phyloP scores from a whole-genome alignment of 495 filamentous ascomycete genomes.

The Talaromyces thailandensis region DNA sequence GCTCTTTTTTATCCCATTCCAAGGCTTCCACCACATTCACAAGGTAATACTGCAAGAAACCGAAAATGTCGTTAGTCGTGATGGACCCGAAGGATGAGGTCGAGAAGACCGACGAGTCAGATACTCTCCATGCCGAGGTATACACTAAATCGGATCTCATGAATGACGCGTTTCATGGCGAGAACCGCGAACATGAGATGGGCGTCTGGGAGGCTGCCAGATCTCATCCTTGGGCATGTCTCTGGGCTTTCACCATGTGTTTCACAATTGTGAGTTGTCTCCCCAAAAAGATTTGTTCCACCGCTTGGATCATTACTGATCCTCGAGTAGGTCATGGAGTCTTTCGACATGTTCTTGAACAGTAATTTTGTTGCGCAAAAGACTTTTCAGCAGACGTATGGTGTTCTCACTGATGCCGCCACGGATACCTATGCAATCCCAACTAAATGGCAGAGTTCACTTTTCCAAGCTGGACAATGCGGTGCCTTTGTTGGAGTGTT shows the following conservation, averaged over 20 bases:
- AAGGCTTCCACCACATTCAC: background rate
- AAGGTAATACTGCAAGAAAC: background rate
- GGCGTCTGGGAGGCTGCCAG: conserved; percentile 22
- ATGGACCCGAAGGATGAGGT: background rate
- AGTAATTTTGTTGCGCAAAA: conserved; percentile 25
- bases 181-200: conserved; percentile 23
- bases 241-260: conserved; percentile 35
- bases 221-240: conserved; percentile 36
- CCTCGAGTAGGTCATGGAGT: conserved; percentile 29
- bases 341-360: conserved; percentile 32
- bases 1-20: background rate
- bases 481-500: conserved; percentile 63
- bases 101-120: background rate
- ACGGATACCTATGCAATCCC: conserved; percentile 12
- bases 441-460: conserved; percentile 27
- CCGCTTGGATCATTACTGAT: conserved; percentile 8
- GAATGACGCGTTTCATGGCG: conserved; percentile 26
- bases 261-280: conserved; percentile 30
- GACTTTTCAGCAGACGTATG: conserved; percentile 16
- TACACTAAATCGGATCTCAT: conserved; percentile 9
- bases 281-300: background rate
- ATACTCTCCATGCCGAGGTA: background rate
- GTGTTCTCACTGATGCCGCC: conserved; percentile 10
- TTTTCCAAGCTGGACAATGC: conserved; percentile 25
- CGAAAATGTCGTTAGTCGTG: background rate